Conservation (phyloP, 176 grass and related monocot species). For the Lolium rigidum region DNA sequence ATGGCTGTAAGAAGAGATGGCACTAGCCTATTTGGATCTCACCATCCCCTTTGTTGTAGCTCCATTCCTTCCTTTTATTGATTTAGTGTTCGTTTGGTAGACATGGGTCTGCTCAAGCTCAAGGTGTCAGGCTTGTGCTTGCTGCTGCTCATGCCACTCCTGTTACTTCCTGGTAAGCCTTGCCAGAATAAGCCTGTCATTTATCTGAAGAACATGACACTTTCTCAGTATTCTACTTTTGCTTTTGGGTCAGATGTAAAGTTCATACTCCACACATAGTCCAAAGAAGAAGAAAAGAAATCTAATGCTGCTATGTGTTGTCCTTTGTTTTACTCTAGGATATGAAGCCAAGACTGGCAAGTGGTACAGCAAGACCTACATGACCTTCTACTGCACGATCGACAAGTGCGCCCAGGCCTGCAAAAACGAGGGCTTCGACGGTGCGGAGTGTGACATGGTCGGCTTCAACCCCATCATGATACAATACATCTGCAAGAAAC, state of each 20-base stretch:
- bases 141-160: conserved; percentile 28
- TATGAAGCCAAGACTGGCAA: neutral
- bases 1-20: neutral
- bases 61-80: too few relatives aligned
- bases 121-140: conserved; percentile 16
- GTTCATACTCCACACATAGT: neutral
- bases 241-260: too few relatives aligned
- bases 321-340: neutral
- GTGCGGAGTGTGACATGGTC: neutral
- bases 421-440: neutral
- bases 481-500: neutral
- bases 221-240: too few relatives aligned
- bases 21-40: too few relatives aligned
- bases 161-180: conserved; percentile 19
- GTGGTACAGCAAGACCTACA: neutral
- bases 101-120: conserved; percentile 3
- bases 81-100: neutral
- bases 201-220: too few relatives aligned
- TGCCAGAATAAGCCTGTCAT: too few relatives aligned
- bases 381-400: neutral
- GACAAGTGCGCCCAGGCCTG: neutral
- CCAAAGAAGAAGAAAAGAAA: neutral
- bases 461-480: neutral
- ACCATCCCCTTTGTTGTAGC: too few relatives aligned
- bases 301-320: neutral